A percentile compares a stretch with the other conserved stretches of the same genome.
These are phyloP conservation scores for Rhizopus microsporus DNA, from an alignment of 371 early-diverging fungal genomes.

Conservation along the genomic window DNA sequence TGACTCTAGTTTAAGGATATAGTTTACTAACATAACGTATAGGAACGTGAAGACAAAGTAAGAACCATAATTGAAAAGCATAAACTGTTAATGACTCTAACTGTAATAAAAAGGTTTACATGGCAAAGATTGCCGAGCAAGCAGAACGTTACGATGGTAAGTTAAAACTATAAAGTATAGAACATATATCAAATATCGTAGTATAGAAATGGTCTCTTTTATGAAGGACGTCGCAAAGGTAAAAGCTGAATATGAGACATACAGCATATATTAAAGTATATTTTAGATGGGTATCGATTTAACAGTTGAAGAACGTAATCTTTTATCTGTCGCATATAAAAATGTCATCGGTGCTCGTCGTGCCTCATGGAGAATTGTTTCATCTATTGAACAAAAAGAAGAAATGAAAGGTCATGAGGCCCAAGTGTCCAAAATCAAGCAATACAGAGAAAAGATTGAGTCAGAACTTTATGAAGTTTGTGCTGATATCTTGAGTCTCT, in stretches of 20 bases:
- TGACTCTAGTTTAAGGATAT: no score
- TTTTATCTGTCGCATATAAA: slow-evolving; percentile 99
- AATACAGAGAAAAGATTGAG: slow-evolving; percentile 92
- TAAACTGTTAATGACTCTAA: background rate
- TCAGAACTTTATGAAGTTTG: slow-evolving; percentile 94
- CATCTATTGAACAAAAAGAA: slow-evolving; percentile 98
- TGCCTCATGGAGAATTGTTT: slow-evolving; percentile 98
- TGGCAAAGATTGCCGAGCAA: slow-evolving; percentile 99
- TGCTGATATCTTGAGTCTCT: slow-evolving; percentile 90
- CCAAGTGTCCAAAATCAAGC: slow-evolving; percentile 87
- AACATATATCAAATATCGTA: background rate
- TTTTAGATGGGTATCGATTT: slow-evolving; percentile 65
- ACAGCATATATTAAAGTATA: background rate
- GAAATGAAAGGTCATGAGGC: slow-evolving; percentile 86
- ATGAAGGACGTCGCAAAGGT: slow-evolving; percentile 86
- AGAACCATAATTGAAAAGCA: background rate
- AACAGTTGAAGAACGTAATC: slow-evolving; percentile 96
- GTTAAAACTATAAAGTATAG: background rate
- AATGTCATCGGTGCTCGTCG: slow-evolving; percentile 99
- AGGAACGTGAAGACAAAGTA: slow-evolving; percentile 7
- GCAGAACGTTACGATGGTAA: slow-evolving; percentile 96
- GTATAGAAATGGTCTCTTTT: slow-evolving; percentile 90
- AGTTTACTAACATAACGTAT: slow-evolving; percentile 25
- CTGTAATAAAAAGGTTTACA: slow-evolving; percentile 55
- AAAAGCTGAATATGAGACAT: slow-evolving; percentile 5